phyloP scores from a whole-genome alignment of 139 green algal species.

The Volvox africanus region DNA sequence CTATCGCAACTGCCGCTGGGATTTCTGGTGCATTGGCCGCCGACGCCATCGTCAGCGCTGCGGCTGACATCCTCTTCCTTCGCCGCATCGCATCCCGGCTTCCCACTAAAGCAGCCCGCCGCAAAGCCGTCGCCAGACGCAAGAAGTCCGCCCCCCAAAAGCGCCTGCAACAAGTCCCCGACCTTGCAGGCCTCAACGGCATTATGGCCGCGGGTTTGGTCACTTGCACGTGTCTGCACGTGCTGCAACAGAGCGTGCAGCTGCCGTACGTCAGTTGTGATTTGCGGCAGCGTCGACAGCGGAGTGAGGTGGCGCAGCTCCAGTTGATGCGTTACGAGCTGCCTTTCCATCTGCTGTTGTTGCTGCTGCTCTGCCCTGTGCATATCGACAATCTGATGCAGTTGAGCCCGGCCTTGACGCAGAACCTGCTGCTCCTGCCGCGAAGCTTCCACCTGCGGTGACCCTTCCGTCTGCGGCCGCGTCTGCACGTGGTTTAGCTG shows the following conservation, averaged over 20 bases:
- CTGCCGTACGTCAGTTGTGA: not conserved
- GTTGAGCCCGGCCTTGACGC: not conserved
- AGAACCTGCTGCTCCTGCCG: not conserved
- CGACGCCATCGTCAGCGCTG: not conserved
- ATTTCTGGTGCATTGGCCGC: not conserved
- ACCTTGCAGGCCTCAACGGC: not conserved
- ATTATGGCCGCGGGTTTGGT: not conserved
- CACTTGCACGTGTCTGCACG: not conserved
- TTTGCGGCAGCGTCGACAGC: no score
- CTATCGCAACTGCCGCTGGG: conserved; percentile 6
- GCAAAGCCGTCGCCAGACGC: not conserved
- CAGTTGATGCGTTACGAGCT: no score
- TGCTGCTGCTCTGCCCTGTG: not conserved
- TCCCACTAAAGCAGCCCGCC: not conserved
- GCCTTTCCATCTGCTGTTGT: not conserved
- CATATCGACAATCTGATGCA: not conserved
- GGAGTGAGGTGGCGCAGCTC: not conserved
- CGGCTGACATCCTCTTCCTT: not conserved
- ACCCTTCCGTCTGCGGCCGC: not conserved
- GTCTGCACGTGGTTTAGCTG: not conserved
- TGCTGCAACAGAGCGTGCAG: not conserved
- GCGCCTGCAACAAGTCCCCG: not conserved
- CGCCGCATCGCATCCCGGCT: not conserved
- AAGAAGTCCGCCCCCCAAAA: not conserved
- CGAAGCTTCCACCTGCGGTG: not conserved